A percentile compares a stretch with the other conserved stretches of the same genome.
Evolutionary conservation across 495 filamentous ascomycete genomes (phyloP).

Genomic region (Extremus antarcticus): DNA sequence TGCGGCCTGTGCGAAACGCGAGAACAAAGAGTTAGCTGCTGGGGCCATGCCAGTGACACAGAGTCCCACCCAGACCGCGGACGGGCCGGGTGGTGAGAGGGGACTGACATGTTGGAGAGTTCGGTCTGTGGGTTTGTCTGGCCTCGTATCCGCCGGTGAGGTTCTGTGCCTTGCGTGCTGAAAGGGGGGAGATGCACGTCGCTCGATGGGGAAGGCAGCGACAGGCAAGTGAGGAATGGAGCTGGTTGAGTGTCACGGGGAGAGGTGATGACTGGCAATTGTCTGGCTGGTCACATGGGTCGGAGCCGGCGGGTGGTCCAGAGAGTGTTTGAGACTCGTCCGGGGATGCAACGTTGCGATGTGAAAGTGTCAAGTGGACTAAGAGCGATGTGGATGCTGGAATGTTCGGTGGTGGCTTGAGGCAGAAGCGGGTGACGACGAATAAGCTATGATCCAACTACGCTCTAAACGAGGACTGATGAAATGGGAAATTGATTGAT

Average conservation of each 20-base stretch:
- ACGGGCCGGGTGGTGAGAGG: not conserved
- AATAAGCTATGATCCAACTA: too few species aligned
- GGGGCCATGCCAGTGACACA: too few species aligned
- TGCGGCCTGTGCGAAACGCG: constrained; percentile 40
- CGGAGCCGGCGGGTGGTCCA: not conserved
- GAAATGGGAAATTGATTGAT: not conserved
- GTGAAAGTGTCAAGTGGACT: too few species aligned
- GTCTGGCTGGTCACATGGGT: not conserved
- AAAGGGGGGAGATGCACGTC: constrained; percentile 15
- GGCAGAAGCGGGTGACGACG: not conserved
- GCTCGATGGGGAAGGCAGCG: constrained; percentile 8
- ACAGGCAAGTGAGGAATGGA: not conserved
- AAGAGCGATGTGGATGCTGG: too few species aligned
- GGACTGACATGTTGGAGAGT: constrained; percentile 18
- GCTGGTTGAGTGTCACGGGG: too few species aligned
- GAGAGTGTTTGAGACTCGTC: not conserved
- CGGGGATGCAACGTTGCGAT: not conserved
- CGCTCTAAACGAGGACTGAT: too few species aligned
- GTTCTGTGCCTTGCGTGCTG: constrained; percentile 13
- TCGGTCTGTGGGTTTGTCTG: not conserved
- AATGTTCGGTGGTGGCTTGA: too few species aligned
- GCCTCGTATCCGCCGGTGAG: not conserved
- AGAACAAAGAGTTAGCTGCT: constrained; percentile 2
- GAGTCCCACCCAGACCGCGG: not conserved
- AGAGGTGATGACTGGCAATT: not conserved